Evolutionary conservation across 2,329 filamentous ascomycete species (phyloP), one percentile per base, ranked within the genome.

Genomic region (Alternaria sp.): DNA sequence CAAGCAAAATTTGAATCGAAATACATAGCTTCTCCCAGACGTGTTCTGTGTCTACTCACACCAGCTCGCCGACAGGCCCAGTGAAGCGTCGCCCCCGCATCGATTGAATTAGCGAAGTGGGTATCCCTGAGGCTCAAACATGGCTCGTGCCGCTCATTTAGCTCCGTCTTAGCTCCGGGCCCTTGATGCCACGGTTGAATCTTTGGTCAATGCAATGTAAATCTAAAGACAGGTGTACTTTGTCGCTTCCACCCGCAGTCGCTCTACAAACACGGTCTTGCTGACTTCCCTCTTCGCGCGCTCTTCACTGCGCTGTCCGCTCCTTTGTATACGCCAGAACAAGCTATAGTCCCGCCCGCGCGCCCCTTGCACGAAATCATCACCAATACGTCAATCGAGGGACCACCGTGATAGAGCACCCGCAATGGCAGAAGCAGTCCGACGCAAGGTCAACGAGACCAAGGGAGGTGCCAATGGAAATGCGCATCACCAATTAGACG

Each of bases 161-260:
- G 66, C 63, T 64, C 65, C 68, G 68, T 70, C 66, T 71, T 71
- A 73, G 69, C 63, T 69, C 60, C 65, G 66, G 51, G 54, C 28
- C 48, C 64, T 71, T 73, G 71, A 75, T 71, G 72, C 69, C 72
- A 75, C 72, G 65, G 67, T 75, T 71, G 61, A 69, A 57, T 44
- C 38, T 58, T 60, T 48, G 54, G 41, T 44, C 44, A 57, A 46
- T 48, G 54, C 58, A 62, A 44, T 41, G 38, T 43, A 42, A 41
- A 49, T n/a, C 24, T 56, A 24, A 44, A n/a, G 51, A 49, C 34
- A 57, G 54, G 22, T 62, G 61, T 54, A 46, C 57, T 58, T 41
- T 60, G 49, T 28, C 41, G 44, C 34, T 30, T 52, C 43, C 20
- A 26, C 32, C 46, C 32, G 7, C 20, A 24, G 20, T 49, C 32